Evolutionary conservation across 2,329 filamentous ascomycete species (phyloP).

Genomic region (Aspergillus jensenii): DNA sequence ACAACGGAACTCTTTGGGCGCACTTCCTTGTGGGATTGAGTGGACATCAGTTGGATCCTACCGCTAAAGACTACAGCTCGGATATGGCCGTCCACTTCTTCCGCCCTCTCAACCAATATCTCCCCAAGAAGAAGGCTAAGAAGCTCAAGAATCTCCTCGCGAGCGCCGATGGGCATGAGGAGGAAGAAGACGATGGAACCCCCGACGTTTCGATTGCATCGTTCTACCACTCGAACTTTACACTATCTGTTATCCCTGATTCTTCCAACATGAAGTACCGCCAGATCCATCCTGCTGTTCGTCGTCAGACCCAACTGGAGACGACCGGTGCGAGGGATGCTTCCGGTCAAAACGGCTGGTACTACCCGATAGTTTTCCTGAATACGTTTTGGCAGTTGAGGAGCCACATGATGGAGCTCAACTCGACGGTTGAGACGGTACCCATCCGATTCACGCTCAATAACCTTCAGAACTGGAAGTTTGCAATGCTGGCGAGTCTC

Average conservation of each 20-base stretch:
- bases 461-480: constrained; percentile 86
- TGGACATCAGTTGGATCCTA: constrained; percentile 75
- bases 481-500: constrained; percentile 77
- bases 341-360: constrained; percentile 87
- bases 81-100: constrained; percentile 78
- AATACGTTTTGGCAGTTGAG: constrained; percentile 98
- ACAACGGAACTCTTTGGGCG: constrained; percentile 91
- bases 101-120: constrained; percentile 82
- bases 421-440: constrained; percentile 79
- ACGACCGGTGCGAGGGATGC: constrained; percentile 76
- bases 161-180: constrained; percentile 49
- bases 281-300: constrained; percentile 68
- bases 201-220: constrained; percentile 71
- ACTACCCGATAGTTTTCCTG: constrained; percentile 83
- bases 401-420: constrained; percentile 86
- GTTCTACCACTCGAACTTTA: constrained; percentile 95
- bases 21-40: constrained; percentile 86
- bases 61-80: constrained; percentile 68
- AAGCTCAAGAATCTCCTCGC: constrained; percentile 85
- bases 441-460: constrained; percentile 81
- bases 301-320: constrained; percentile 78
- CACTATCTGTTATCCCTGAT: constrained; percentile 81
- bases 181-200: constrained; percentile 54
- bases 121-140: constrained; percentile 82
- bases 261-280: constrained; percentile 68